phyloP scores from a whole-genome alignment of 1,284 basidiomycete species.

The Sanguinoderma infundibulare region DNA sequence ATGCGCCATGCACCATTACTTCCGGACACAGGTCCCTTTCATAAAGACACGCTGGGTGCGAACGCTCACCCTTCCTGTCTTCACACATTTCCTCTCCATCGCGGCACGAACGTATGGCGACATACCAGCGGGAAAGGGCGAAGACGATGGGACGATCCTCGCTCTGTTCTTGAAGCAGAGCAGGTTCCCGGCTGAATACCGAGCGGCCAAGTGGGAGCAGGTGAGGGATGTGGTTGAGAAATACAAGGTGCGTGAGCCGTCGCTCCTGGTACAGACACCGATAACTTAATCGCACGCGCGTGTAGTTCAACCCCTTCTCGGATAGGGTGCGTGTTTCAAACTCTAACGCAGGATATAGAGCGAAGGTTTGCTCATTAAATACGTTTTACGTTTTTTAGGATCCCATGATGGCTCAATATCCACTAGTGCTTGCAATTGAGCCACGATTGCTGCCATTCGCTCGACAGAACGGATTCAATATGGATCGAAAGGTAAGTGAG shows the following conservation, averaged over 20 bases:
- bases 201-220: constrained; percentile 61
- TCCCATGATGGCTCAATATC: constrained; percentile 75
- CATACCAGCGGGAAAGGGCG: constrained; percentile 68
- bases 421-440: constrained; percentile 74
- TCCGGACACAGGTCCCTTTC: constrained; percentile 69
- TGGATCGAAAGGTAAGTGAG: constrained; percentile 68
- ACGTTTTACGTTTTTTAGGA: constrained; percentile 52
- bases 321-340: constrained; percentile 51
- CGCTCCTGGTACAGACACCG: constrained; percentile 8
- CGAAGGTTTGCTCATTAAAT: constrained; percentile 19
- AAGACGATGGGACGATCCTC: constrained; percentile 74
- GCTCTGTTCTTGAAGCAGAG: constrained; percentile 67
- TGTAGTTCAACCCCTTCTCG: constrained; percentile 78
- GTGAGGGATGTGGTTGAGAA: constrained; percentile 68
- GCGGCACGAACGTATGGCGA: constrained; percentile 62
- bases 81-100: constrained; percentile 63
- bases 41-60: constrained; percentile 76
- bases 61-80: constrained; percentile 59
- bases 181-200: constrained; percentile 56
- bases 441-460: constrained; percentile 74
- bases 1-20: constrained; percentile 76
- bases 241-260: constrained; percentile 57
- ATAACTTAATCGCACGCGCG: constrained; percentile 17
- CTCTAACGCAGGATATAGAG: neutral
- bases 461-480: constrained; percentile 69